These are phyloP conservation scores for Tylopilus plumbeoviolaceoides DNA, from an alignment of 768 basidiomycete species.

Conservation along the genomic window DNA sequence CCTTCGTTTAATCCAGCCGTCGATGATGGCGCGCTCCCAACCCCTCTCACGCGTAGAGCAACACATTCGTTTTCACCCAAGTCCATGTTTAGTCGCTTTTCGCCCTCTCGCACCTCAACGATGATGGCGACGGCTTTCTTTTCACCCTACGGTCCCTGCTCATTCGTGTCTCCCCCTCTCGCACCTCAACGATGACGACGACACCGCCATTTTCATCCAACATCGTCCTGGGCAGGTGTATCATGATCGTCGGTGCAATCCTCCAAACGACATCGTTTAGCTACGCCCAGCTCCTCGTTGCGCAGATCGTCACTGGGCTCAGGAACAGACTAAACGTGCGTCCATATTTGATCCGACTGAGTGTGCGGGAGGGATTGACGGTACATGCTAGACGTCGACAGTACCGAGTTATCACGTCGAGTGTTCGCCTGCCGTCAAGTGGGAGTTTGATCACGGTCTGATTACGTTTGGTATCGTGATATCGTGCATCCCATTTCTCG, in stretches of 20 bases:
- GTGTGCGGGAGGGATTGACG: background rate
- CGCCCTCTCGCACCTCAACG: too few relatives aligned
- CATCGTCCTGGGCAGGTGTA: conserved; percentile 52
- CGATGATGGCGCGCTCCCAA: too few relatives aligned
- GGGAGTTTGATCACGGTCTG: conserved; percentile 59
- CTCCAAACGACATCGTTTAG: conserved; percentile 54
- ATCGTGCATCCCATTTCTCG: conserved; percentile 39
- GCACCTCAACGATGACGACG: too few relatives aligned
- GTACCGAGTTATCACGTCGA: conserved; percentile 64
- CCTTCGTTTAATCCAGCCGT: too few relatives aligned
- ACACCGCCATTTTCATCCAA: too few relatives aligned
- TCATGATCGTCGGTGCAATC: conserved; percentile 63
- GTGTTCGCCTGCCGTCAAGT: conserved; percentile 54
- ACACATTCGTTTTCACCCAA: too few relatives aligned
- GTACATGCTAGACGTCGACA: conserved; percentile 48
- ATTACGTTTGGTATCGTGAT: conserved; percentile 64
- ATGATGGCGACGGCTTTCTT: too few relatives aligned
- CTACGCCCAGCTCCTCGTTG: conserved; percentile 60
- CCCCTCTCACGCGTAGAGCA: too few relatives aligned
- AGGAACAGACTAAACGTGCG: conserved; percentile 60
- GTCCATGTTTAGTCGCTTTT: too few relatives aligned
- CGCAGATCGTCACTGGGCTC: conserved; percentile 55
- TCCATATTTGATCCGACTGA: background rate
- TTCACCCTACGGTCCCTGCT: too few relatives aligned
- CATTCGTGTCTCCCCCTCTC: too few relatives aligned